Conservation (phyloP, 768 basidiomycete species). For the Baorangia bicolor region DNA sequence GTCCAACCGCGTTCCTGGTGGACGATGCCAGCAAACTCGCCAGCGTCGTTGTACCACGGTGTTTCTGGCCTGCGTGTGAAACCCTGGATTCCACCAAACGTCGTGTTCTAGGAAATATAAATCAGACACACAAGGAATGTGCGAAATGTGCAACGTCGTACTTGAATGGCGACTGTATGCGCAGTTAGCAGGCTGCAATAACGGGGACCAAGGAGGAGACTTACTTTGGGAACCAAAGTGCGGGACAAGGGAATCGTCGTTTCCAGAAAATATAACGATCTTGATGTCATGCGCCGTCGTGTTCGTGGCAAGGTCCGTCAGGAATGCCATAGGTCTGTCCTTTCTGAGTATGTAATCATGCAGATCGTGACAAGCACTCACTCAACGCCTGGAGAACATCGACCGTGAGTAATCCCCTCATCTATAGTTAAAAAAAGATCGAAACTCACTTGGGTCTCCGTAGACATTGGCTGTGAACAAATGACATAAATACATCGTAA, state of each 20-base stretch:
- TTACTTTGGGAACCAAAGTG: constrained; percentile 63
- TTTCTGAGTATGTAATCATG: not conserved
- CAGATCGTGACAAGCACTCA: constrained; percentile 17
- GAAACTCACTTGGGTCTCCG: constrained; percentile 34
- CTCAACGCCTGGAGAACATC: constrained; percentile 30
- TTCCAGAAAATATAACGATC: constrained; percentile 64
- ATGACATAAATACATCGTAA: not conserved
- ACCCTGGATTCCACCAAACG: constrained; percentile 74
- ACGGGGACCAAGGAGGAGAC: constrained; percentile 7
- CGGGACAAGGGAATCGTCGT: constrained; percentile 62
- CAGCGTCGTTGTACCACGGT: constrained; percentile 58
- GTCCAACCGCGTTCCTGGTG: constrained; percentile 69
- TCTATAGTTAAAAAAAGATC: not conserved
- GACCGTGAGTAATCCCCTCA: not conserved
- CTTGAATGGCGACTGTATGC: constrained; percentile 53
- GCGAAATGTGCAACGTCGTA: constrained; percentile 14
- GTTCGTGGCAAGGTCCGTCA: constrained; percentile 63
- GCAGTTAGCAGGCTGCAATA: constrained; percentile 3
- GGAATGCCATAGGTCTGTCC: constrained; percentile 57
- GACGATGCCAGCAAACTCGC: constrained; percentile 63
- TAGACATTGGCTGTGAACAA: constrained; percentile 4
- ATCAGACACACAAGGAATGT: not conserved
- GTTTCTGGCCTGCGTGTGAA: constrained; percentile 69
- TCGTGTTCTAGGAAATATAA: constrained; percentile 58
- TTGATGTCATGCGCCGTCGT: constrained; percentile 46